A percentile compares a stretch with the other conserved stretches of the same genome.
Evolutionary conservation across 768 basidiomycete genomes (phyloP).

Genomic region (Boletales sp.): DNA sequence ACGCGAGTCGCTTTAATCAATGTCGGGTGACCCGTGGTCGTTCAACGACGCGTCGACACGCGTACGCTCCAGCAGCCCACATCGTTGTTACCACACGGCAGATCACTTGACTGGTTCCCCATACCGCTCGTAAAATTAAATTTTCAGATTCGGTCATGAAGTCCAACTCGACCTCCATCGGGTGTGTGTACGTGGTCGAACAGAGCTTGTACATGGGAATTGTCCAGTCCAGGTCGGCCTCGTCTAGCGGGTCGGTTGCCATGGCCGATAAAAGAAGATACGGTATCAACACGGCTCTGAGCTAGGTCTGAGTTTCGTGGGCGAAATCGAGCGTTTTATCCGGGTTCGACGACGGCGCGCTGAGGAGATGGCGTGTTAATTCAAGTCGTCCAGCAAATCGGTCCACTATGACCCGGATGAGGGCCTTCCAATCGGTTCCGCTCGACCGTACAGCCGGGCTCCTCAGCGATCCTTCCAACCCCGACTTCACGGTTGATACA

Average conservation of each 20-base stretch:
- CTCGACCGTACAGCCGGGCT: slow-evolving; percentile 1
- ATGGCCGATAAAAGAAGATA: slow-evolving; percentile 20
- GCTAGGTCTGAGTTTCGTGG: slow-evolving; percentile 18
- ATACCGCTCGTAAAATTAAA: slow-evolving; percentile 23
- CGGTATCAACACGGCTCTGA: slow-evolving; percentile 28
- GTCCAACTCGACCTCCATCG: neutral
- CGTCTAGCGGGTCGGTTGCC: slow-evolving; percentile 1
- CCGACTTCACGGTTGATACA: slow-evolving; percentile 2
- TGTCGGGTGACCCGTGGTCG: neutral
- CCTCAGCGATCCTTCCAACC: slow-evolving; percentile 13
- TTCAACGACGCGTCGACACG: slow-evolving; percentile 16
- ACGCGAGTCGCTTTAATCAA: slow-evolving; percentile 6
- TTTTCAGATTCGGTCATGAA: slow-evolving; percentile 29
- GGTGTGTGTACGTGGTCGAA: slow-evolving; percentile 23
- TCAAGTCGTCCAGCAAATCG: slow-evolving; percentile 32
- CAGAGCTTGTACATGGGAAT: slow-evolving; percentile 29
- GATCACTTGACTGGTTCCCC: slow-evolving; percentile 41
- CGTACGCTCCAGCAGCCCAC: slow-evolving; percentile 31
- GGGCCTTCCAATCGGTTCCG: slow-evolving; percentile 33
- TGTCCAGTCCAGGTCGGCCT: slow-evolving; percentile 28
- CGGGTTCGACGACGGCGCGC: neutral
- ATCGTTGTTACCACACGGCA: slow-evolving; percentile 42
- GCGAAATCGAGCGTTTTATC: slow-evolving; percentile 5
- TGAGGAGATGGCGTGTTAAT: slow-evolving; percentile 20
- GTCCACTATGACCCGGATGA: slow-evolving; percentile 29